A percentile compares a stretch with the other conserved stretches of the same genome.
phyloP scores from a whole-genome alignment of 331 rosid genomes.

The Stylosanthes scabra region DNA sequence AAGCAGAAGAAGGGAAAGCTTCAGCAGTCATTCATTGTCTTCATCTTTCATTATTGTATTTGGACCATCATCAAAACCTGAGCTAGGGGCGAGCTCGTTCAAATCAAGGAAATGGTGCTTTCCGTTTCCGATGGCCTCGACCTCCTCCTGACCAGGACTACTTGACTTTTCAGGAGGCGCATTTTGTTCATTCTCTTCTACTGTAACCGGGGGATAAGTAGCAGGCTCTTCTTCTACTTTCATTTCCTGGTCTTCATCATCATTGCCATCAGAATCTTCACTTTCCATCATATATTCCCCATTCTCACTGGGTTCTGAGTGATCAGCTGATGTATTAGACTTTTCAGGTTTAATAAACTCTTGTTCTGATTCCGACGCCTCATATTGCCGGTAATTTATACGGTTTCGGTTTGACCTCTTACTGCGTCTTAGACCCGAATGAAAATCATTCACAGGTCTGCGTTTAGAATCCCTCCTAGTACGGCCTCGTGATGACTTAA shows the following conservation, averaged over 20 bases:
- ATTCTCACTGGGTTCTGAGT: conserved; percentile 71
- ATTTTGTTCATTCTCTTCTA: conserved; percentile 58
- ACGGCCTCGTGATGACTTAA: conserved; percentile 71
- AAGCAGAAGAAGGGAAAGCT: conserved; percentile 50
- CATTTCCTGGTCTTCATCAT: conserved; percentile 62
- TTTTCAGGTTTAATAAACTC: conserved; percentile 68
- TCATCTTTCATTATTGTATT: conserved; percentile 74
- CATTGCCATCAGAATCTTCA: conserved; percentile 72
- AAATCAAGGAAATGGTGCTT: conserved; percentile 91
- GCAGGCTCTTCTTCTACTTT: conserved; percentile 65
- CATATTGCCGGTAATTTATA: conserved; percentile 80
- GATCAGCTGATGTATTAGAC: conserved; percentile 65
- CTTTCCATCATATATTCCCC: conserved; percentile 79
- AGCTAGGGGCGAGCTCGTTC: conserved; percentile 92
- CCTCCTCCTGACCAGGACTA: conserved; percentile 79
- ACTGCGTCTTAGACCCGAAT: conserved; percentile 96
- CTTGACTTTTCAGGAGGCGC: conserved; percentile 68
- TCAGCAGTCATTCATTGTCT: conserved; percentile 74
- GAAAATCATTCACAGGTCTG: conserved; percentile 81
- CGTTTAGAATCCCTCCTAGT: conserved; percentile 81
- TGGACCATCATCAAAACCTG: conserved; percentile 91
- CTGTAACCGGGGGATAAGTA: conserved; percentile 43
- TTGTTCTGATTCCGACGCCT: conserved; percentile 81
- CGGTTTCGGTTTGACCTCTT: conserved; percentile 88
- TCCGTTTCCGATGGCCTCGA: conserved; percentile 63